Conservation (phyloP, 192 early-diverging fungal species). For the Rhizoclosmatium globosum region DNA sequence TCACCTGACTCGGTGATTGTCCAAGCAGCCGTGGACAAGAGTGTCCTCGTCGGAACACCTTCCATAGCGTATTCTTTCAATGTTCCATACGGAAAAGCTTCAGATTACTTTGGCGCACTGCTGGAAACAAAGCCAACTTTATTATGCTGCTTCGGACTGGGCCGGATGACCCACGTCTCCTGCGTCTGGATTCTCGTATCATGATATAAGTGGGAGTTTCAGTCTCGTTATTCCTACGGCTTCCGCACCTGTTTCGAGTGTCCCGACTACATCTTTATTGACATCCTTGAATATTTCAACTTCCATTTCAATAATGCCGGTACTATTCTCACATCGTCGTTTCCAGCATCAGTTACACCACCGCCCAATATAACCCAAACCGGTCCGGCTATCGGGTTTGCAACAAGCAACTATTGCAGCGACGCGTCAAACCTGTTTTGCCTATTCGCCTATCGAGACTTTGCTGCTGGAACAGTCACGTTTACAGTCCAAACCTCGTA, state of each 20-base stretch:
- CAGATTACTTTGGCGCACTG: not conserved
- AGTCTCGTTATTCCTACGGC: not conserved
- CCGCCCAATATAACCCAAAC: too few relatives aligned
- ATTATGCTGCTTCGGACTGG: not conserved
- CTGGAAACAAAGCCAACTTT: not conserved
- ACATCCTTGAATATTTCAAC: not conserved
- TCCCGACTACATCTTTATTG: not conserved
- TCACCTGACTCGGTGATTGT: not conserved
- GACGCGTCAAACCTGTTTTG: slow-evolving; percentile 8
- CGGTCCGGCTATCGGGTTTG: not conserved
- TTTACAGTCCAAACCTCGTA: slow-evolving; percentile 14
- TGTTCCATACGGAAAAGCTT: not conserved
- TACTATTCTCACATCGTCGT: not conserved
- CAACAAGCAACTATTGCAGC: not conserved
- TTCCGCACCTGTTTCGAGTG: not conserved
- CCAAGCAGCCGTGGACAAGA: not conserved
- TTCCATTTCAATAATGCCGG: not conserved
- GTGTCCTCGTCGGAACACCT: not conserved
- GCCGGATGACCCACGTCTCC: not conserved
- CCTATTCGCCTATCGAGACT: not conserved
- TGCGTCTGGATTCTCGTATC: not conserved
- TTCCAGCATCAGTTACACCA: not conserved
- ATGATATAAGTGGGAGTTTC: not conserved
- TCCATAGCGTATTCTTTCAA: not conserved
- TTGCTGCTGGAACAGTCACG: not conserved